Conservation (phyloP, 768 basidiomycete genomes). For the Favolaschia claudopus region DNA sequence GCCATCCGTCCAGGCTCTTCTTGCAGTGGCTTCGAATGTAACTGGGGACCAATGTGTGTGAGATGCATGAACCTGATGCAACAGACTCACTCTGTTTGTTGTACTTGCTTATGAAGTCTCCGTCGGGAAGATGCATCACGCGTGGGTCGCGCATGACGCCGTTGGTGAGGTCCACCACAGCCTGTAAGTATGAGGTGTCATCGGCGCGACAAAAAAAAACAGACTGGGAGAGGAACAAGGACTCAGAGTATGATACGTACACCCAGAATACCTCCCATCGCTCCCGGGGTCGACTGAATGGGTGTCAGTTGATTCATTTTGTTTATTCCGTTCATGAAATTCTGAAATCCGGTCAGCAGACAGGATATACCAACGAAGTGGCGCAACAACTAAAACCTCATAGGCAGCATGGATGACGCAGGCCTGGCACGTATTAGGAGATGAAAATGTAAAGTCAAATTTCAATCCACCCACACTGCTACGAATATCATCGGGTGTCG, state of each 20-base stretch:
- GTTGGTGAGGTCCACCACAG: slow-evolving; percentile 22
- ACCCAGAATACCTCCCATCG: slow-evolving; percentile 10
- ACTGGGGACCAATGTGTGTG: neutral
- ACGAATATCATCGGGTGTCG: neutral
- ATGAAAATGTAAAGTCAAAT: no score
- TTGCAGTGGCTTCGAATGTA: neutral
- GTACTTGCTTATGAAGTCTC: slow-evolving; percentile 15
- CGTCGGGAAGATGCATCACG: slow-evolving; percentile 22
- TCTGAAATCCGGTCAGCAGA: neutral
- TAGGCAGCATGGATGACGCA: slow-evolving; percentile 29
- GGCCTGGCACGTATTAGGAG: no score
- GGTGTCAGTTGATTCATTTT: slow-evolving; percentile 15
- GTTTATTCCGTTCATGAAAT: slow-evolving; percentile 19
- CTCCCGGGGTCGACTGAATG: neutral
- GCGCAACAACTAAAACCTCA: slow-evolving; percentile 8
- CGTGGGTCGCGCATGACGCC: slow-evolving; percentile 27
- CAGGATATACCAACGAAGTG: neutral
- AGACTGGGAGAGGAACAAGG: no score
- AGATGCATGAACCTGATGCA: neutral
- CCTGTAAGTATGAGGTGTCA: slow-evolving; percentile 12
- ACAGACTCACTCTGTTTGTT: slow-evolving; percentile 22
- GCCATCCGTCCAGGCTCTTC: neutral
- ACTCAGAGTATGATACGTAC: no score
- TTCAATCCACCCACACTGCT: slow-evolving; percentile 11
- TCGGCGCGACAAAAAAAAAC: no score